These are phyloP conservation scores for Setaria viridis DNA, from an alignment of 202 grass and related monocot species.

Conservation along the genomic window DNA sequence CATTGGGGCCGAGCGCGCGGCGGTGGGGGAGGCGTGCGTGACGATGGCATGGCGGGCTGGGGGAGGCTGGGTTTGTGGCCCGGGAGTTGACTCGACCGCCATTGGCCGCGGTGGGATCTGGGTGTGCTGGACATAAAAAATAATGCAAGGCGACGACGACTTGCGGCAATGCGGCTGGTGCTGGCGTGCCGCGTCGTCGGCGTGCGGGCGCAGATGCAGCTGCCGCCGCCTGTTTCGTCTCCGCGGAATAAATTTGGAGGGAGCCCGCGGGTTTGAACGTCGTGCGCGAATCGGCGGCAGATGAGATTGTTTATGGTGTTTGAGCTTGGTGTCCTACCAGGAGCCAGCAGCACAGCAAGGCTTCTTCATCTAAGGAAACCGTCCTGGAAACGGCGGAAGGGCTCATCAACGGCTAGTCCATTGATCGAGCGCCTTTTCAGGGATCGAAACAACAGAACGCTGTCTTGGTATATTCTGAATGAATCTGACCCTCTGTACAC, in stretches of 20 bases:
- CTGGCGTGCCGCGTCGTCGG: slow-evolving; percentile 25
- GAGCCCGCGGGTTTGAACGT: slow-evolving; percentile 21
- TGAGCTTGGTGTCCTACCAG: neutral
- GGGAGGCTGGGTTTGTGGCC: slow-evolving; percentile 33
- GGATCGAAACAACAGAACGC: neutral
- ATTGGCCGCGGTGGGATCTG: slow-evolving; percentile 52
- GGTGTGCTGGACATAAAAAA: neutral
- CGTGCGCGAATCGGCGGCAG: slow-evolving; percentile 33
- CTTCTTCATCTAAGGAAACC: neutral
- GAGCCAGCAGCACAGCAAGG: slow-evolving; percentile 25
- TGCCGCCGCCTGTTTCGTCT: neutral
- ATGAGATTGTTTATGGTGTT: neutral
- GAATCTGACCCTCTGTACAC: neutral
- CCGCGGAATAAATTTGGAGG: slow-evolving; percentile 2
- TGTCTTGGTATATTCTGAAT: neutral
- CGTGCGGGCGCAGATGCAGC: neutral
- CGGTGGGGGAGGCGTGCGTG: slow-evolving; percentile 25
- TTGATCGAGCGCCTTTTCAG: neutral
- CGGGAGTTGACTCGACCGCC: slow-evolving; percentile 40
- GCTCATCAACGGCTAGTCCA: neutral
- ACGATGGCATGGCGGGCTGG: slow-evolving; percentile 32
- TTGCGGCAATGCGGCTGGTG: neutral
- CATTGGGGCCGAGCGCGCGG: slow-evolving; percentile 16
- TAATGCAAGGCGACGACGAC: slow-evolving; percentile 41
- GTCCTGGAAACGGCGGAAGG: neutral